phyloP scores from a whole-genome alignment of 345 rosid species.

The Hypericum androsaemum region DNA sequence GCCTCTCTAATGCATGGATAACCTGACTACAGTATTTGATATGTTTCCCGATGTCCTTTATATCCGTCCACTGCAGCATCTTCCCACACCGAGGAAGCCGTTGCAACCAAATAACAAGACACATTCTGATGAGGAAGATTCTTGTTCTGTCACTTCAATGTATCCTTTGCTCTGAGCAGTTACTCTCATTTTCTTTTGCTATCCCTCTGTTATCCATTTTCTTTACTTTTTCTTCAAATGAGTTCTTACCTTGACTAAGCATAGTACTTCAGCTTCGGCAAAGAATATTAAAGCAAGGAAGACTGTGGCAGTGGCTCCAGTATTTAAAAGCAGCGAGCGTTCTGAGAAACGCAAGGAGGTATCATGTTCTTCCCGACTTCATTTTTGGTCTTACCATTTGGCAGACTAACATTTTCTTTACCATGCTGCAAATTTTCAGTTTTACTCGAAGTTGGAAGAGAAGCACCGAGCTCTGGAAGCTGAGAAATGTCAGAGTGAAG shows the following conservation, averaged over 20 bases:
- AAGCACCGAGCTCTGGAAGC: conserved; percentile 3
- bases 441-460: conserved; percentile 4
- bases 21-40: neutral
- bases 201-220: neutral
- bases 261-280: conserved; percentile 1
- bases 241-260: conserved; percentile 1
- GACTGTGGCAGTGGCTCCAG: neutral
- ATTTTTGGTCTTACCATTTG: no score
- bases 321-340: conserved; percentile 4
- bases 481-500: conserved; percentile 1
- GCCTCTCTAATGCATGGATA: no score
- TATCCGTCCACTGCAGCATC: conserved; percentile 11
- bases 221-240: neutral
- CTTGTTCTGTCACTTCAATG: conserved; percentile 22
- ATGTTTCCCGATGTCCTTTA: neutral
- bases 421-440: conserved; percentile 3
- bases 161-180: conserved; percentile 13
- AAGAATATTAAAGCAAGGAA: neutral
- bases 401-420: neutral
- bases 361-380: neutral
- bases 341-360: conserved; percentile 11
- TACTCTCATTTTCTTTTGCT: neutral
- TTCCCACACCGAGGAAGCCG: neutral
- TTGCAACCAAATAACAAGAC: conserved; percentile 7
- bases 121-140: conserved; percentile 21